Percentiles rank a stretch among this genome's conserved stretches.
Conservation (phyloP, 2,329 filamentous ascomycete species). For the Sporothrix inflata region DNA sequence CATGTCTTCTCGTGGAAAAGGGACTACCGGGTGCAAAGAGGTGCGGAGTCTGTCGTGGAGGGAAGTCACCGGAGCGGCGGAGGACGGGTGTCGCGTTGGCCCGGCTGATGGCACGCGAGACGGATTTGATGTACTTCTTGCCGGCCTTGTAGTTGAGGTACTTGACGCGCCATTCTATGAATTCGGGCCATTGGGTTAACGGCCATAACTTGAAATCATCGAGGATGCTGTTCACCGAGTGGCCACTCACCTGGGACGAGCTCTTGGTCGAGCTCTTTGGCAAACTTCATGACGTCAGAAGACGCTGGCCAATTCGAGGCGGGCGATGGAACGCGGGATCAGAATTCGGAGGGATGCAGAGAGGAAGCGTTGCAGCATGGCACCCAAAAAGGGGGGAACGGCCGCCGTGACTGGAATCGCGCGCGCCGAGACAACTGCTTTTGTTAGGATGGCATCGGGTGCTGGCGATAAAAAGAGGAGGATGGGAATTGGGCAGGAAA, state of each 20-base stretch:
- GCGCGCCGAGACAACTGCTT: background rate
- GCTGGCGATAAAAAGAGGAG: background rate
- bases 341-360: background rate
- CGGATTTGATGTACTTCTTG: constrained; percentile 90
- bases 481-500: background rate
- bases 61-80: constrained; percentile 40
- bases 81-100: constrained; percentile 56
- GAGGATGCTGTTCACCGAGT: too few species aligned
- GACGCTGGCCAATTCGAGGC: constrained; percentile 6
- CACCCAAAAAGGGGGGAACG: background rate
- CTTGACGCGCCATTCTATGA: constrained; percentile 82
- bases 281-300: constrained; percentile 60
- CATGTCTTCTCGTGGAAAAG: constrained; percentile 36
- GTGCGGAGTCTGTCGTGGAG: constrained; percentile 41
- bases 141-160: constrained; percentile 95
- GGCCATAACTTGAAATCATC: too few species aligned
- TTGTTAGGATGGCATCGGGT: background rate
- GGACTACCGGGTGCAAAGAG: constrained; percentile 30
- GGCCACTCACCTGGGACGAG: constrained; percentile 72
- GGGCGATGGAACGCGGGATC: background rate
- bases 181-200: background rate
- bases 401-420: background rate
- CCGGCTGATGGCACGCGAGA: constrained; percentile 71
- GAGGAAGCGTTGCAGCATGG: background rate
- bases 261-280: constrained; percentile 81